phyloP scores from a whole-genome alignment of 345 rosid species.

The Physaria fendleri region DNA sequence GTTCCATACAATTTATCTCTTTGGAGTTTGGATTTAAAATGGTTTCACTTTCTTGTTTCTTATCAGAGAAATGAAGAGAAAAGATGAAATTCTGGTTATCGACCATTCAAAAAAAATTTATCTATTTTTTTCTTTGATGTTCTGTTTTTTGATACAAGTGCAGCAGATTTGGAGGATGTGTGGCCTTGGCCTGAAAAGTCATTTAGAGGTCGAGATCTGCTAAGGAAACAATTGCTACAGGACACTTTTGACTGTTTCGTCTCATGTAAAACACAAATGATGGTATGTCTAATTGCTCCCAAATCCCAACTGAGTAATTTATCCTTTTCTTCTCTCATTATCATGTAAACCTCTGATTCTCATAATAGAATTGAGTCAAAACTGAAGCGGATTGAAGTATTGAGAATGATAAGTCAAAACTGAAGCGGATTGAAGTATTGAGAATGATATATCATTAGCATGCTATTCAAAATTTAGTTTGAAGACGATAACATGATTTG shows the following conservation, averaged over 20 bases:
- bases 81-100: too few species aligned
- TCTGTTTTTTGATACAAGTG: too few species aligned
- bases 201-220: constrained; percentile 80
- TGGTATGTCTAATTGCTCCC: constrained; percentile 50
- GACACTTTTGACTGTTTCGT: constrained; percentile 98
- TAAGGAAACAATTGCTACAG: constrained; percentile 86
- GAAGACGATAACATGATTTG: constrained; percentile 8
- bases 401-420: too few species aligned
- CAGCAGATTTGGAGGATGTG: constrained; percentile 89
- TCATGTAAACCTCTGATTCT: constrained; percentile 16
- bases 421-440: too few species aligned
- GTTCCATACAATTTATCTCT: not conserved
- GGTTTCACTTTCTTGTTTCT: not conserved
- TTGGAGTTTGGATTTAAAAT: too few species aligned
- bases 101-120: too few species aligned
- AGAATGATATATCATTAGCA: not conserved
- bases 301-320: not conserved
- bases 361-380: constrained; percentile 79
- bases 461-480: not conserved
- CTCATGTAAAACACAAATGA: constrained; percentile 98
- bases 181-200: constrained; percentile 84
- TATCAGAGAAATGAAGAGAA: constrained; percentile 42
- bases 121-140: too few species aligned
- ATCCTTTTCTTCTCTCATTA: constrained; percentile 4
- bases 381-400: constrained; percentile 86